Base-by-base conservation (phyloP, 2,329 filamentous ascomycete species). In the Botrytis squamosa region DNA sequence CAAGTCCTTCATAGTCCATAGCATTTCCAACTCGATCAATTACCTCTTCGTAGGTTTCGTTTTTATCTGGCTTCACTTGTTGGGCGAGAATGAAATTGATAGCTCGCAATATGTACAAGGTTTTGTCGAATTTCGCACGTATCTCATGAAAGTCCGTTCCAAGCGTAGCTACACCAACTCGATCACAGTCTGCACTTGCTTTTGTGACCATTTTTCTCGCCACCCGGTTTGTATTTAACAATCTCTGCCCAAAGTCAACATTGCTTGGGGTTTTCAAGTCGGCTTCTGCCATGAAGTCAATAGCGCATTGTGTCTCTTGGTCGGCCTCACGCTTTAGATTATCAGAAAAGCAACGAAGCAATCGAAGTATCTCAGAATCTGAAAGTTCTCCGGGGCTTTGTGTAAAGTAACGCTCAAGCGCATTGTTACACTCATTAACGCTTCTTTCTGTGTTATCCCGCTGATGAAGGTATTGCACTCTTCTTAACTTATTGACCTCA, bases 221-320 rank as follows among this genome's bases (percentile, higher is more conserved):
- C 40, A 57, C 46, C 10, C 25, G 25, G 29, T 68, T 68, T 38
- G 36, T 68, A 1, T 29, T 18, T 12, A 68, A 40, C 38, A 68
- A 6, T 6, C 5, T 25, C 25, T 68, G n/a, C 14, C n/a, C 10
- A 7, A 68, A 68, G 10, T 68, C 25, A 29, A 68, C 12, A 29
- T 42, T 40, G 65, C 10, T 57, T 42, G 65, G 49, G 22, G 8
- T 40, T 29, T 38, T 22, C 16, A 55, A 7, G 22, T 68, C 49
- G 22, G 46, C 18, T 8, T 38, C 25, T n/a, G 49, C 49, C 18
- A 57, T 42, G 36, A 68, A 68, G 9, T 57, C 49, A 42, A 68
- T 68, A 8, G 65, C 25, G 40, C n/a, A 68, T 57, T 68, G 25
- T 22, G 65, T 20, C 9, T 68, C 65, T 55, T 68, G 65, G 18